A percentile compares a stretch with the other conserved stretches of the same genome.
These are phyloP conservation scores for Salvia hispanica DNA, from an alignment of 257 asterid species.

Conservation along the genomic window DNA sequence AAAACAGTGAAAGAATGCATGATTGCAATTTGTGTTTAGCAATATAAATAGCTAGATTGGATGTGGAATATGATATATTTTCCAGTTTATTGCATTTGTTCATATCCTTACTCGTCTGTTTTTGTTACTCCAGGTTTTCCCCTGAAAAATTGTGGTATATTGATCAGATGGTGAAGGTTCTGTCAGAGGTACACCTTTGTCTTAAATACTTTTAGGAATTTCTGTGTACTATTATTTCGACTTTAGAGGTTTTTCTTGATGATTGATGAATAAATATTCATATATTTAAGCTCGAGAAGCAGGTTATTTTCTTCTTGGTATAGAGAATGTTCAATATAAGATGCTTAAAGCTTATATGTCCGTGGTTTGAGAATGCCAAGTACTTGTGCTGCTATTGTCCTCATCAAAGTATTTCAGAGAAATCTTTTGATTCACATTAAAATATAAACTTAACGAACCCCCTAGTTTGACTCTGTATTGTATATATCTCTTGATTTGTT, in stretches of 20 bases:
- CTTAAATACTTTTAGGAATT: slow-evolving; percentile 15
- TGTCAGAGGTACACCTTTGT: slow-evolving; percentile 66
- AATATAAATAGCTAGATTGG: slow-evolving; percentile 16
- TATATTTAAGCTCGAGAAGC: slow-evolving; percentile 26
- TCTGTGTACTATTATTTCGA: slow-evolving; percentile 9
- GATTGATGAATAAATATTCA: slow-evolving; percentile 23
- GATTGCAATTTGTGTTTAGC: slow-evolving; percentile 17
- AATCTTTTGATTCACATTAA: slow-evolving; percentile 5
- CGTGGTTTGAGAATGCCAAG: slow-evolving; percentile 19
- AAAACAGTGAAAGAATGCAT: slow-evolving; percentile 15
- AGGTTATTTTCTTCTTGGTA: slow-evolving; percentile 15
- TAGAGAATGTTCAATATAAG: slow-evolving; percentile 2
- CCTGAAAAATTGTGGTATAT: slow-evolving; percentile 94
- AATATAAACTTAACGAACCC: neutral
- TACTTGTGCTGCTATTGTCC: slow-evolving; percentile 24
- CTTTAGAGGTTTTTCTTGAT: slow-evolving; percentile 24
- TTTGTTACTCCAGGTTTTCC: slow-evolving; percentile 72
- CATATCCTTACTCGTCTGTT: slow-evolving; percentile 34
- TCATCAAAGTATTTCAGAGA: neutral
- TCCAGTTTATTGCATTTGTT: slow-evolving; percentile 28
- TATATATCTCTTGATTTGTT: neutral
- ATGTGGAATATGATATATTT: slow-evolving; percentile 32
- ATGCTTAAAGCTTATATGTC: slow-evolving; percentile 1
- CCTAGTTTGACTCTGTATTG: neutral
- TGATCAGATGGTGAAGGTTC: slow-evolving; percentile 95